Conservation (phyloP, 2,329 filamentous ascomycete species). For the Cadophora luteo-olivacea region DNA sequence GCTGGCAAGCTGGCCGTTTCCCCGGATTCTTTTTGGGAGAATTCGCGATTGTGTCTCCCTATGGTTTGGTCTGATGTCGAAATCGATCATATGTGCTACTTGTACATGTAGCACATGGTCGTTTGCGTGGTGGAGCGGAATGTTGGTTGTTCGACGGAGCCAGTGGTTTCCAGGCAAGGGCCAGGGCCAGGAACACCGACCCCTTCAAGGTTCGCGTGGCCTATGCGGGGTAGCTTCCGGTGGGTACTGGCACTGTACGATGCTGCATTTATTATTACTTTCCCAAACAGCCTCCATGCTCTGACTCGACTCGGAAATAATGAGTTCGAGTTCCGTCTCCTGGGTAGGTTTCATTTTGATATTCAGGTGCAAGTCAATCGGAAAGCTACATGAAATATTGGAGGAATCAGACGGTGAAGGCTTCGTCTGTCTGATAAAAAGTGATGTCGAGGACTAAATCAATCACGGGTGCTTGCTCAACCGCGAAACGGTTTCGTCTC, state of each 20-base stretch:
- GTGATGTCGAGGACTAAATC: conserved; percentile 6
- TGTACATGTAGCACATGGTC: no score
- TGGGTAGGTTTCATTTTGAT: not conserved
- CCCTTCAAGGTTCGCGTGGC: conserved; percentile 4
- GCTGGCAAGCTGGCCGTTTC: not conserved
- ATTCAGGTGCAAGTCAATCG: not conserved
- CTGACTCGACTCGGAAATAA: conserved; percentile 2
- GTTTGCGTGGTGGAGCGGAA: not conserved
- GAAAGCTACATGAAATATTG: not conserved
- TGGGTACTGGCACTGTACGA: not conserved
- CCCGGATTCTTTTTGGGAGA: not conserved
- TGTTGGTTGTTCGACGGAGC: conserved; percentile 10
- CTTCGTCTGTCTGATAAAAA: not conserved
- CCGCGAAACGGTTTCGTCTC: conserved; percentile 38
- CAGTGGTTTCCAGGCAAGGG: conserved; percentile 16
- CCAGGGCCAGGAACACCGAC: not conserved
- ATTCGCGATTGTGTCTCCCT: not conserved
- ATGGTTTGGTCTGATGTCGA: not conserved
- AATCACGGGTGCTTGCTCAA: conserved; percentile 24
- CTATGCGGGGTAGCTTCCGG: conserved; percentile 21
- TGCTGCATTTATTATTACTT: not conserved
- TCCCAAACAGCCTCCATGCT: not conserved
- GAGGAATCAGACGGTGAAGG: not conserved
- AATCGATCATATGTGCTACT: no score
- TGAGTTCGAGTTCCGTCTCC: not conserved